Base-by-base conservation (phyloP, 2,329 filamentous ascomycete genomes). In the Fusarium sulawesiense region DNA sequence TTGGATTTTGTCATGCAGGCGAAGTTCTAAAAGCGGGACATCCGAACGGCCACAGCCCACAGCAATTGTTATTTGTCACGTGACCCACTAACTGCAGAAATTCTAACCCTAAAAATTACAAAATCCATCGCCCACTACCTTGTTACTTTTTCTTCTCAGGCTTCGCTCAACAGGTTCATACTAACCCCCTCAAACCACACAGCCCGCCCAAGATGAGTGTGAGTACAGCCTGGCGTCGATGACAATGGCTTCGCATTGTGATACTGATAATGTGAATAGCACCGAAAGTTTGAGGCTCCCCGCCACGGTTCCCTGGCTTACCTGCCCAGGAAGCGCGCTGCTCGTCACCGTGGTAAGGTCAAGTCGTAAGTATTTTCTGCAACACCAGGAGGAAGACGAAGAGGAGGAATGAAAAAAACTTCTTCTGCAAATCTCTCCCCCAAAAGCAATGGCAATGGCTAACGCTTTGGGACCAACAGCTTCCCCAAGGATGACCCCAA, bases 401-500 rank as follows among this genome's bases (percentile, higher is more conserved):
- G 14, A 37, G 4, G 30, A 53, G 42, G 25, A 53, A 40, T 8
- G 25, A 30, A 27, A 40, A 42, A 29, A 51, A 25, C 34, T 53
- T 49, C 20, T 61, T 47, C 45, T 51, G 27, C 41, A 34, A 21
- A 62, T 46, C 14, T 44, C n/a, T 14, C 25, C 13, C 6, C 13
- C 3, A 37, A 11, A 3, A 20, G 37, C 14, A 61, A 57, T 41
- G 47, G 49, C 62, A 64, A 61, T 72, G 64, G 75, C 77, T 78
- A 72, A 78, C 60, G 64, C 69, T 70, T 75, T 72, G 56, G 64
- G 30, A 60, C 67, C 66, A 78, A 78, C 81, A 97, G 93, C 86
- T 99, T 99, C 91, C 96, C 96, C 83, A 98, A 98, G 92, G 96
- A 99, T 93, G 94, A 99, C 89, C 88, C 94, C 82, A 98, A 98